Percentiles rank a stretch among this genome's conserved stretches.
Evolutionary conservation across 176 grass and related monocot species (phyloP).

Genomic region (Oryza glumipatula): DNA sequence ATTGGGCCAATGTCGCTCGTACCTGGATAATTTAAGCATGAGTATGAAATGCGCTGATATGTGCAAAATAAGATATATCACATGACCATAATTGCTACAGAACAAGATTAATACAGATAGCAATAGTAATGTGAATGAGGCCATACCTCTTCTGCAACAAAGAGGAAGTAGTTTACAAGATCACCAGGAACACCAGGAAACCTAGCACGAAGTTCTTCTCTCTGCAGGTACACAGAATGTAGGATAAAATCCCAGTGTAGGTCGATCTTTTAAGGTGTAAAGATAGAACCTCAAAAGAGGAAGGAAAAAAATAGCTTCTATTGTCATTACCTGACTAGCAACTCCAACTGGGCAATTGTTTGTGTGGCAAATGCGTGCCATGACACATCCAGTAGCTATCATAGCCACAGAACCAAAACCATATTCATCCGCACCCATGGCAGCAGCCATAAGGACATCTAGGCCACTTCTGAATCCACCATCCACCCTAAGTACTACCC

Average conservation of each 20-base stretch:
- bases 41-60: slow-evolving; percentile 22
- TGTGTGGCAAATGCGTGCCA: slow-evolving; percentile 99
- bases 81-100: neutral
- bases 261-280: neutral
- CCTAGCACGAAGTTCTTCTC: slow-evolving; percentile 98
- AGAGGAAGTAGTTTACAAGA: slow-evolving; percentile 97
- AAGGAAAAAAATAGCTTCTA: slow-evolving; percentile 42
- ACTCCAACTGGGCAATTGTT: slow-evolving; percentile 99
- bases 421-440: slow-evolving; percentile 99
- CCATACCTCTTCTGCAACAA: slow-evolving; percentile 97
- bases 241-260: slow-evolving; percentile 39
- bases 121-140: slow-evolving; percentile 28
- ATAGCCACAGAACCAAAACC: slow-evolving; percentile 99
- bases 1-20: slow-evolving; percentile 76
- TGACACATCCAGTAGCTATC: slow-evolving; percentile 99
- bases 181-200: slow-evolving; percentile 99
- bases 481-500: slow-evolving; percentile 94
- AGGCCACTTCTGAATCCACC: slow-evolving; percentile 97
- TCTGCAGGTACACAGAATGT: slow-evolving; percentile 61
- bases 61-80: neutral
- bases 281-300: neutral
- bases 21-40: slow-evolving; percentile 64
- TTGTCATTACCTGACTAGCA: slow-evolving; percentile 89
- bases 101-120: slow-evolving; percentile 26
- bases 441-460: slow-evolving; percentile 93